Conservation (phyloP, 2,329 filamentous ascomycete genomes). For the Colletotrichum destructivum region DNA sequence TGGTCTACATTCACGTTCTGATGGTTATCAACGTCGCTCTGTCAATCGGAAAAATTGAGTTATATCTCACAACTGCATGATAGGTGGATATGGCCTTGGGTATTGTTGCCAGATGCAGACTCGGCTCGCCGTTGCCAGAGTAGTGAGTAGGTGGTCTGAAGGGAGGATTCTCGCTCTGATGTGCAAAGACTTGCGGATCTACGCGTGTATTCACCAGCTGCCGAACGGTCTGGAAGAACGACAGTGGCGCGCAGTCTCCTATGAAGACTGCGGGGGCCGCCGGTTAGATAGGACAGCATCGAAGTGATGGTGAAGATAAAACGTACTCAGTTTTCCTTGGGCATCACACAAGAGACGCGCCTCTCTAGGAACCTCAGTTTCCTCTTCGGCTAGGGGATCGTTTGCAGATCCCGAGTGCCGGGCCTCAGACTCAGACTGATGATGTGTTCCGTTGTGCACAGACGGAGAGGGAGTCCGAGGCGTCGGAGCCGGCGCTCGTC, state of each 20-base stretch:
- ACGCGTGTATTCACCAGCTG: slow-evolving; percentile 66
- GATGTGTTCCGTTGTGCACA: slow-evolving; percentile 27
- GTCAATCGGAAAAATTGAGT: neutral
- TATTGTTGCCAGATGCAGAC: slow-evolving; percentile 41
- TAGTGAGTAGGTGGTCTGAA: slow-evolving; percentile 51
- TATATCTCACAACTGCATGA: slow-evolving; percentile 45
- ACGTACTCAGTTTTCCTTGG: slow-evolving; percentile 62
- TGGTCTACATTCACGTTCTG: slow-evolving; percentile 49
- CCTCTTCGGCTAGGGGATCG: slow-evolving; percentile 59
- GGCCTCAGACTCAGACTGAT: neutral
- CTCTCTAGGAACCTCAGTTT: slow-evolving; percentile 69
- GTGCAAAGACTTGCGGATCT: slow-evolving; percentile 65
- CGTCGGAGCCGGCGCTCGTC: slow-evolving; percentile 49
- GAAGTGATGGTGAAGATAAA: neutral
- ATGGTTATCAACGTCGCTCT: slow-evolving; percentile 17
- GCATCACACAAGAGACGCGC: slow-evolving; percentile 66
- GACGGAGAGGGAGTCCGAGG: slow-evolving; percentile 39
- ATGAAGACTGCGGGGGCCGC: slow-evolving; percentile 58
- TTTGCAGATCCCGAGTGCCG: slow-evolving; percentile 20
- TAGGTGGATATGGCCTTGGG: slow-evolving; percentile 43
- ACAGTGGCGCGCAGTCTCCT: slow-evolving; percentile 70
- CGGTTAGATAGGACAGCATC: neutral
- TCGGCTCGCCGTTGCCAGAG: slow-evolving; percentile 43
- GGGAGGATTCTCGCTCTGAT: slow-evolving; percentile 62
- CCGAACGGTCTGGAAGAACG: slow-evolving; percentile 69